A percentile compares a stretch with the other conserved stretches of the same genome.
phyloP scores from a whole-genome alignment of 768 basidiomycete species.

The Trametes maxima region DNA sequence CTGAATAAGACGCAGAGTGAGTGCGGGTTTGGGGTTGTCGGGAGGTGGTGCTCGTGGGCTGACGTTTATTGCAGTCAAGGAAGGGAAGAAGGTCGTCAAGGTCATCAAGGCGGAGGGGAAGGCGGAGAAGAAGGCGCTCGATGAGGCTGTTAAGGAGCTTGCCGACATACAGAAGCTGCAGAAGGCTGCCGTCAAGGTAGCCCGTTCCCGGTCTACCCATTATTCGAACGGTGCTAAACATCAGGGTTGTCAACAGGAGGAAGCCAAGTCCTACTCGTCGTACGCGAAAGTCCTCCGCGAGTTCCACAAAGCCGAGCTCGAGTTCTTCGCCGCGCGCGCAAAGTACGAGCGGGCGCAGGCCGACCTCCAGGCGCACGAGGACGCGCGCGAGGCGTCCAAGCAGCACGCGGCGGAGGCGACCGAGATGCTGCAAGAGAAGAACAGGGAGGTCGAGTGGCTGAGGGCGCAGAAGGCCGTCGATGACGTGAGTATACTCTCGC shows the following conservation, averaged over 20 bases:
- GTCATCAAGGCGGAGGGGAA: conserved; percentile 72
- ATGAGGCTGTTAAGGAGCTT: conserved; percentile 64
- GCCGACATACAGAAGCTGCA: conserved; percentile 71
- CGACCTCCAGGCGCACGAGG: conserved; percentile 35
- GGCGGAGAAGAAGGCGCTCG: conserved; percentile 64
- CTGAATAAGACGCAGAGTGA: conserved; percentile 56
- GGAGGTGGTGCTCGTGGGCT: background rate
- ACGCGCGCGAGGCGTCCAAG: conserved; percentile 48
- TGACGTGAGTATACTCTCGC: conserved; percentile 41
- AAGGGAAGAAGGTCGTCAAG: conserved; percentile 63
- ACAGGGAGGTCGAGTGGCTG: conserved; percentile 70
- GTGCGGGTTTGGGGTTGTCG: conserved; percentile 23
- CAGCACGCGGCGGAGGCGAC: conserved; percentile 61
- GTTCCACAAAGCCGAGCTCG: conserved; percentile 66
- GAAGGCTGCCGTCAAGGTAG: conserved; percentile 60
- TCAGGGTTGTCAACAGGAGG: conserved; percentile 42
- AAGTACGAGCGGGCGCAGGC: conserved; percentile 56
- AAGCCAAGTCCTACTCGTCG: conserved; percentile 54
- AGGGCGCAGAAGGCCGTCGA: conserved; percentile 67
- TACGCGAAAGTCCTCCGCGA: conserved; percentile 55
- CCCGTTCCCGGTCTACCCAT: conserved; percentile 6
- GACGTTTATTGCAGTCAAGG: conserved; percentile 45
- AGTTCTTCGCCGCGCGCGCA: conserved; percentile 61
- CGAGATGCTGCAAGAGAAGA: conserved; percentile 66
- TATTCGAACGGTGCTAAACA: background rate